Evolutionary conservation across 2,329 filamentous ascomycete genomes (phyloP).

Genomic region (Dothideomycetidae sp.): DNA sequence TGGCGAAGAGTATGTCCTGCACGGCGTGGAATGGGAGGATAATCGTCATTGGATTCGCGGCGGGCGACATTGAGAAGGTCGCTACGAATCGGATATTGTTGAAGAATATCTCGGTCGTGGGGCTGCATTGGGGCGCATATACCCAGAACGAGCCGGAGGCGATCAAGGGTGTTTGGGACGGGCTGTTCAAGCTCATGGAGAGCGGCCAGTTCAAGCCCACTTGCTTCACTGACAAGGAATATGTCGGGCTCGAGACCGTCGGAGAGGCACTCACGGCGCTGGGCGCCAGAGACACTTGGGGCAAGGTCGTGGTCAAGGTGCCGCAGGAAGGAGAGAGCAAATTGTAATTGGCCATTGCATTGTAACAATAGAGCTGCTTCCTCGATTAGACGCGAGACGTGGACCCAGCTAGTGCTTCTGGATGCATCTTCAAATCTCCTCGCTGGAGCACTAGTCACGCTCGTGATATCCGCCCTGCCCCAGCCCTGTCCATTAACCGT

Average conservation of each 20-base stretch:
- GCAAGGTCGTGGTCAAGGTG: constrained; percentile 85
- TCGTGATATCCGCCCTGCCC: no score
- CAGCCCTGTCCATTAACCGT: no score
- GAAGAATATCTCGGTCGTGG: constrained; percentile 85
- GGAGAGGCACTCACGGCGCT: constrained; percentile 63
- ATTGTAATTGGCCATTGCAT: constrained; percentile 16
- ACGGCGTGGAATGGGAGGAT: constrained; percentile 85
- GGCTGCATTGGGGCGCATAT: constrained; percentile 86
- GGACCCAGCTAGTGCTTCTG: no score
- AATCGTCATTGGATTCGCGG: constrained; percentile 79
- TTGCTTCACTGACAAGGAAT: constrained; percentile 67
- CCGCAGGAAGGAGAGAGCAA: constrained; percentile 45
- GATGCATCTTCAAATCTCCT: no score
- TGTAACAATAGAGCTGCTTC: background rate
- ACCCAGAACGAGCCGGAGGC: constrained; percentile 55
- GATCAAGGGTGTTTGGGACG: constrained; percentile 63
- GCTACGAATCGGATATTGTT: constrained; percentile 82
- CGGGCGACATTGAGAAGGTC: constrained; percentile 76
- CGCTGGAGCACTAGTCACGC: no score
- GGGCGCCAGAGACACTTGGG: constrained; percentile 76
- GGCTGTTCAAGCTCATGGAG: constrained; percentile 62
- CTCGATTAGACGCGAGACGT: no score
- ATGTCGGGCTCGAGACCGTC: constrained; percentile 67
- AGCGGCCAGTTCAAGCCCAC: constrained; percentile 70
- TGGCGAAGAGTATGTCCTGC: constrained; percentile 79